Percentiles rank a stretch among this genome's conserved stretches.
Conservation (phyloP, 805 yeast species). For the Debaryomyces prosopidis region DNA sequence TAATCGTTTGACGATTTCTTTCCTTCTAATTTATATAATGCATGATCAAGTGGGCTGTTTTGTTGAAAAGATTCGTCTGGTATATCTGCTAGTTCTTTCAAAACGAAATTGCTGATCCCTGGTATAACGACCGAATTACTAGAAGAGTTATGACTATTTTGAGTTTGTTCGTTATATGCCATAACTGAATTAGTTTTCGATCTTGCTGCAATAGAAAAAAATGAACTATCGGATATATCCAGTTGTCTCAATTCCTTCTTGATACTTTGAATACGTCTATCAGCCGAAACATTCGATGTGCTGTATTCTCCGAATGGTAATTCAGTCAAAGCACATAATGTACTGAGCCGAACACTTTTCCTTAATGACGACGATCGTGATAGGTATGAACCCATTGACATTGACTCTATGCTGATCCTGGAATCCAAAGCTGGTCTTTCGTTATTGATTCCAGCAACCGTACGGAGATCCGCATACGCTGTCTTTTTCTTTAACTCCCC, state of each 20-base stretch:
- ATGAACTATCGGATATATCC: constrained; percentile 26
- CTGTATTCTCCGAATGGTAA: constrained; percentile 31
- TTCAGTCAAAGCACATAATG: constrained; percentile 40
- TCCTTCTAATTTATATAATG: constrained; percentile 81
- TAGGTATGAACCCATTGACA: constrained; percentile 18
- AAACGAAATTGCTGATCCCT: constrained; percentile 41
- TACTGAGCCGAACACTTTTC: constrained; percentile 36
- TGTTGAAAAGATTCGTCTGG: constrained; percentile 72
- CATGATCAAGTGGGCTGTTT: constrained; percentile 71
- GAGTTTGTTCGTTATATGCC: constrained; percentile 11
- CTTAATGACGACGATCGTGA: constrained; percentile 26
- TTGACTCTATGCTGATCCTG: constrained; percentile 5
- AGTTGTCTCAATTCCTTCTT: not conserved
- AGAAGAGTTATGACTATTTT: constrained; percentile 13
- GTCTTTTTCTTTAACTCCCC: constrained; percentile 47
- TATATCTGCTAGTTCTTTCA: constrained; percentile 70
- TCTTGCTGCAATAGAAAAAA: constrained; percentile 31
- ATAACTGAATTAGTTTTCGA: constrained; percentile 16
- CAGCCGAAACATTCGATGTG: not conserved
- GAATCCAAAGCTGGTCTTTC: not conserved
- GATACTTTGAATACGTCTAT: not conserved
- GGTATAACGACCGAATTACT: constrained; percentile 54
- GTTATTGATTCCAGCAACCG: constrained; percentile 15
- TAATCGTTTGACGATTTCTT: constrained; percentile 17
- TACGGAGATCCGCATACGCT: constrained; percentile 51